These are phyloP conservation scores for Saccharata proteae DNA, from an alignment of 2,329 filamentous ascomycete genomes.

Conservation along the genomic window DNA sequence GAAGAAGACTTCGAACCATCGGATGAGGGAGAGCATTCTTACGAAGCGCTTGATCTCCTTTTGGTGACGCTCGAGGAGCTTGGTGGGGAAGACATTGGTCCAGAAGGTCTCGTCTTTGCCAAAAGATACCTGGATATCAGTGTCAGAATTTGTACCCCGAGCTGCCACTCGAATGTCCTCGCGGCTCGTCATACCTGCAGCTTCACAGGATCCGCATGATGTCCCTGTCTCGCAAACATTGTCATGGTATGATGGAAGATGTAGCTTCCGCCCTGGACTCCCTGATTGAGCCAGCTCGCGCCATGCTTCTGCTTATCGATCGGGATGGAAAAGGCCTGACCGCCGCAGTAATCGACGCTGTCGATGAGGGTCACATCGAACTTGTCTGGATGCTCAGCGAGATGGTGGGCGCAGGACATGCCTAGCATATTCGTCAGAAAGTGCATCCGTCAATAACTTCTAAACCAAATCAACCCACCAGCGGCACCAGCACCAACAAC, in stretches of 20 bases:
- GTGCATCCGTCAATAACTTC: neutral
- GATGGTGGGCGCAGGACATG: conserved; percentile 54
- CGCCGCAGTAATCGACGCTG: conserved; percentile 44
- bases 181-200: no score
- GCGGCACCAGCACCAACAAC: conserved; percentile 29
- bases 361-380: conserved; percentile 52
- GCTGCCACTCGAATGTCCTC: no score
- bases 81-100: conserved; percentile 53
- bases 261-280: conserved; percentile 51
- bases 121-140: conserved; percentile 38
- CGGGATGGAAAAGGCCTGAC: conserved; percentile 47
- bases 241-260: conserved; percentile 58
- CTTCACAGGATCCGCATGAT: conserved; percentile 44
- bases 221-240: conserved; percentile 47
- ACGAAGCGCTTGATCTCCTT: conserved; percentile 44
- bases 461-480: conserved; percentile 16
- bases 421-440: no score
- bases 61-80: conserved; percentile 43
- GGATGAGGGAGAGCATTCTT: conserved; percentile 43
- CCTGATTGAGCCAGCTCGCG: conserved; percentile 49
- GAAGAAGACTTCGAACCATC: conserved; percentile 48
- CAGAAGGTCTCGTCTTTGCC: conserved; percentile 52
- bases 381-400: conserved; percentile 52
- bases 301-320: conserved; percentile 45
- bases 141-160: no score